Evolutionary conservation across 805 yeast genomes (phyloP).

Genomic region (Candida odintsovae): DNA sequence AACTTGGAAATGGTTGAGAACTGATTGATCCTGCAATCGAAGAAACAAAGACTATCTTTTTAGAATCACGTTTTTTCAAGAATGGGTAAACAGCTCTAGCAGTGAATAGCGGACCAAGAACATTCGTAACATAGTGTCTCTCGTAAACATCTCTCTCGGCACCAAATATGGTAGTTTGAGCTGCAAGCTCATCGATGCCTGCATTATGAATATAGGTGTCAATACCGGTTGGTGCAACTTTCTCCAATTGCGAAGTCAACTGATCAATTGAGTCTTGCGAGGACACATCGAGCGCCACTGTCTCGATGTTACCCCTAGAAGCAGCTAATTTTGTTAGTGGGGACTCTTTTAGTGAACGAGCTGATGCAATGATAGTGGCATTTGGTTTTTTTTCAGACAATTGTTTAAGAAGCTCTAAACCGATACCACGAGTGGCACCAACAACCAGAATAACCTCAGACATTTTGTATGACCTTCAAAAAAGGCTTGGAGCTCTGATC

Average conservation of each 20-base stretch:
- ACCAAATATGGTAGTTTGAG: constrained; percentile 19
- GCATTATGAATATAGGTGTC: constrained; percentile 28
- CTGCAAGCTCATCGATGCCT: constrained; percentile 20
- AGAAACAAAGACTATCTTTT: constrained; percentile 21
- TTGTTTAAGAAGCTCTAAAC: not conserved
- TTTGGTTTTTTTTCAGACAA: not conserved
- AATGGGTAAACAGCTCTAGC: constrained; percentile 2
- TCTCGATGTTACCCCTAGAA: constrained; percentile 10
- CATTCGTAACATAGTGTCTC: constrained; percentile 10
- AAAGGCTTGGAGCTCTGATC: no score
- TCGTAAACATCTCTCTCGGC: constrained; percentile 5
- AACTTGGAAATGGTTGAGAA: constrained; percentile 3
- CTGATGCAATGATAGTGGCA: constrained; percentile 1
- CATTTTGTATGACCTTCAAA: no score
- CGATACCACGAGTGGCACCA: constrained; percentile 5
- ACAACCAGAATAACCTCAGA: not conserved
- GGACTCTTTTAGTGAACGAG: constrained; percentile 1
- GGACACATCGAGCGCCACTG: constrained; percentile 20
- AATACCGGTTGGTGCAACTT: constrained; percentile 18
- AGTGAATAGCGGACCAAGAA: constrained; percentile 11
- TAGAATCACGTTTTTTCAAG: constrained; percentile 10
- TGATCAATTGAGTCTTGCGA: constrained; percentile 14
- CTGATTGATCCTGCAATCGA: not conserved
- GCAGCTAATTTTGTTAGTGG: constrained; percentile 3
- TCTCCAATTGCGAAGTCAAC: constrained; percentile 11